Evolutionary conservation across 495 filamentous ascomycete species (phyloP).

Genomic region (Bathelium albidoporum): DNA sequence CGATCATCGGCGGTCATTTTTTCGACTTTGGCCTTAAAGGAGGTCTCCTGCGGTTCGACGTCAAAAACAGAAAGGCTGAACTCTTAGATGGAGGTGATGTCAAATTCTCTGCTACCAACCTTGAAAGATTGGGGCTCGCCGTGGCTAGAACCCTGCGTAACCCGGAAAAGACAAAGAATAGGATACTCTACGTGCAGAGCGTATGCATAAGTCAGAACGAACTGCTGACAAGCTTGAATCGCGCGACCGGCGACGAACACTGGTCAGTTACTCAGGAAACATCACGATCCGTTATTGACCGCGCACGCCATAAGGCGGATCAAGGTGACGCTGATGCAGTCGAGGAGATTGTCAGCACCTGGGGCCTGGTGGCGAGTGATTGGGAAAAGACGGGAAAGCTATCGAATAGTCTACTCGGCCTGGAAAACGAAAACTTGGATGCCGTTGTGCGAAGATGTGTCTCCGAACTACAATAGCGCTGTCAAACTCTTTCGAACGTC

Average conservation of each 20-base stretch:
- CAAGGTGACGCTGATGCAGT: background rate
- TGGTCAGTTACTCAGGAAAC: background rate
- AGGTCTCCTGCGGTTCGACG: constrained; percentile 36
- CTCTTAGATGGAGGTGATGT: constrained; percentile 38
- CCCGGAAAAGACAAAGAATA: constrained; percentile 37
- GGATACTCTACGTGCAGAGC: constrained; percentile 38
- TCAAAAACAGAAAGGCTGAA: constrained; percentile 33
- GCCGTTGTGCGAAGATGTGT: background rate
- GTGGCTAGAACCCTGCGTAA: constrained; percentile 33
- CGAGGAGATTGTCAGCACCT: background rate
- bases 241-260: constrained; percentile 24
- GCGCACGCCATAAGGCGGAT: background rate
- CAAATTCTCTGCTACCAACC: constrained; percentile 33
- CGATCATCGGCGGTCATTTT: constrained; percentile 38
- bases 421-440: background rate
- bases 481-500: background rate
- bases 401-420: background rate
- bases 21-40: constrained; percentile 41
- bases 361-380: background rate
- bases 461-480: background rate
- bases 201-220: constrained; percentile 39
- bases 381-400: background rate
- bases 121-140: constrained; percentile 32
- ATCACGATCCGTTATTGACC: background rate
- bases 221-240: constrained; percentile 37